These are phyloP conservation scores for Daldinia sp. DNA, from an alignment of 2,329 filamentous ascomycete genomes.

Conservation along the genomic window DNA sequence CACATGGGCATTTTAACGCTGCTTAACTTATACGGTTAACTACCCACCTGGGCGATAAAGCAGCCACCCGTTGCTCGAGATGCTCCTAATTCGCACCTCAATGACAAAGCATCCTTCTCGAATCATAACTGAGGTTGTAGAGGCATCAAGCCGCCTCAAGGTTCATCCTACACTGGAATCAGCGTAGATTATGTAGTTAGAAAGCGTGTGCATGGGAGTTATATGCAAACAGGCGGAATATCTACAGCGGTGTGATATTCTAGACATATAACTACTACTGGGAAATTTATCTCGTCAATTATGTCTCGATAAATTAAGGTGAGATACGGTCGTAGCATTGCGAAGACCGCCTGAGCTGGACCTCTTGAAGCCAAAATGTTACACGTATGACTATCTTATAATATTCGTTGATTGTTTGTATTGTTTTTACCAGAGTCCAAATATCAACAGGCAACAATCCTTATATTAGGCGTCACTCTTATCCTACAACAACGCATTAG, in stretches of 20 bases:
- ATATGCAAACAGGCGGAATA: background rate
- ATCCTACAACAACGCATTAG: background rate
- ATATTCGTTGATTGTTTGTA: too few relatives aligned
- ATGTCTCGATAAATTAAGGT: background rate
- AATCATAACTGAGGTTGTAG: background rate
- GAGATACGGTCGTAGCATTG: background rate
- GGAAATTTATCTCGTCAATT: background rate
- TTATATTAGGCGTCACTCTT: background rate
- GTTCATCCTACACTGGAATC: background rate
- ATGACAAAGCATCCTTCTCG: too few relatives aligned
- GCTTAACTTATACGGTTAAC: background rate
- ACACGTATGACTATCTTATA: background rate
- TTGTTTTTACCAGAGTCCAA: too few relatives aligned
- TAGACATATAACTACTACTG: background rate
- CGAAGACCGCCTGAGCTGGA: background rate
- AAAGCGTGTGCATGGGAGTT: background rate
- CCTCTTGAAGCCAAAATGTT: background rate
- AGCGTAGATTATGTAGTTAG: background rate
- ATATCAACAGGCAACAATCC: background rate
- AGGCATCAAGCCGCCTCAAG: background rate
- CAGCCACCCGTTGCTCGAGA: too few relatives aligned
- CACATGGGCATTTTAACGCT: background rate
- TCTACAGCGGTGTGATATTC: background rate
- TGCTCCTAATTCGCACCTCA: too few relatives aligned
- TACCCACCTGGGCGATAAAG: too few relatives aligned